Evolutionary conservation across 805 yeast genomes (phyloP).

Genomic region (Candida ipomoeae): DNA sequence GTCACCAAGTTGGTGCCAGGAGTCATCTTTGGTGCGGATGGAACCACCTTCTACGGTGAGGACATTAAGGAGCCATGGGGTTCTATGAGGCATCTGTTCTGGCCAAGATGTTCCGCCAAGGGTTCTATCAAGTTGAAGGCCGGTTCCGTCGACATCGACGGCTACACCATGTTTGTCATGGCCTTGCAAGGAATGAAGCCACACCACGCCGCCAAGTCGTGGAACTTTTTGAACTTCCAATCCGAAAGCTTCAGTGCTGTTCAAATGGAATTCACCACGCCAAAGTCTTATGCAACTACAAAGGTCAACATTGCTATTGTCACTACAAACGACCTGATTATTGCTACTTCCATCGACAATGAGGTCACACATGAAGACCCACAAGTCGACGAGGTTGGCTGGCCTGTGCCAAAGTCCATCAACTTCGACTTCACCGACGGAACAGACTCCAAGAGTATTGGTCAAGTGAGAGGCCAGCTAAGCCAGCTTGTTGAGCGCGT

Average conservation of each 20-base stretch:
- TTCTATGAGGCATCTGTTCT: slow-evolving; percentile 88
- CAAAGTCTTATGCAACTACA: slow-evolving; percentile 79
- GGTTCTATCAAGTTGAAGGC: slow-evolving; percentile 59
- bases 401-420: slow-evolving; percentile 80
- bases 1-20: slow-evolving; percentile 67
- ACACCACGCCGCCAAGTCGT: slow-evolving; percentile 94
- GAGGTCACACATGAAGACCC: slow-evolving; percentile 50
- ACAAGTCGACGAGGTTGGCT: slow-evolving; percentile 73
- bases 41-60: slow-evolving; percentile 82
- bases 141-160: slow-evolving; percentile 36
- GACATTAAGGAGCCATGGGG: slow-evolving; percentile 91
- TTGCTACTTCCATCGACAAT: slow-evolving; percentile 63
- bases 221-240: slow-evolving; percentile 93
- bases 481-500: slow-evolving; percentile 74
- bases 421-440: slow-evolving; percentile 50
- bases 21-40: slow-evolving; percentile 86
- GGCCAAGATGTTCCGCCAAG: slow-evolving; percentile 80
- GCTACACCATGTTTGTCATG: slow-evolving; percentile 80
- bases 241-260: slow-evolving; percentile 69
- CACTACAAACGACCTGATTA: slow-evolving; percentile 57
- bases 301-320: slow-evolving; percentile 77
- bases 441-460: slow-evolving; percentile 36
- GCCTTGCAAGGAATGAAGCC: slow-evolving; percentile 99
- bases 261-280: slow-evolving; percentile 94
- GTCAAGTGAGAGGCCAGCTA: slow-evolving; percentile 58